Evolutionary conservation across 192 early-diverging fungal species (phyloP).

Genomic region (Jimgerdemannia flammicorona): DNA sequence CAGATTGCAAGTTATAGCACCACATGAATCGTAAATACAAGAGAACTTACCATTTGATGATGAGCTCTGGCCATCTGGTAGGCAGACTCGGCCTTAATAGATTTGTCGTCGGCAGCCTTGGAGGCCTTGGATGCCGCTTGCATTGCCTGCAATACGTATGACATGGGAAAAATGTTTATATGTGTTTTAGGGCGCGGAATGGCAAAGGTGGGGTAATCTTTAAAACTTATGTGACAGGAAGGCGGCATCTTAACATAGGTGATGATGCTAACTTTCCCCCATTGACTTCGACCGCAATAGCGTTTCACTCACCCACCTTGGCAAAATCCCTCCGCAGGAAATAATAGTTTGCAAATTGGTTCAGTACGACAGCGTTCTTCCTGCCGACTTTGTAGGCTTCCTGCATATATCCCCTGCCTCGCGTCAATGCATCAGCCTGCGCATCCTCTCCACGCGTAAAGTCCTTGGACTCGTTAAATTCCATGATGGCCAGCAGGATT

Average conservation of each 20-base stretch:
- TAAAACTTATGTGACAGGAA: too few relatives aligned
- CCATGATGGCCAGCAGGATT: conserved; percentile 69
- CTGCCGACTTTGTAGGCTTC: conserved; percentile 46
- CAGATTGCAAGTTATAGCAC: too few relatives aligned
- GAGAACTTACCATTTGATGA: conserved; percentile 37
- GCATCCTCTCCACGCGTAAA: conserved; percentile 32
- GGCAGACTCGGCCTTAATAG: conserved; percentile 55
- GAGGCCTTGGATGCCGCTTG: conserved; percentile 40
- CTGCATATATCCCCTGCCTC: conserved; percentile 45
- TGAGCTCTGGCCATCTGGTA: conserved; percentile 55
- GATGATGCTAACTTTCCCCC: conserved; percentile 31
- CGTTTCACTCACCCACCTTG: conserved; percentile 12
- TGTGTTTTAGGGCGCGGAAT: too few relatives aligned
- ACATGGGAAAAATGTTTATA: neutral
- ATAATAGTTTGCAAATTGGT: conserved; percentile 53
- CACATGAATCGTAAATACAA: neutral
- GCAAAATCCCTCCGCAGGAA: conserved; percentile 43
- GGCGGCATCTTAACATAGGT: too few relatives aligned
- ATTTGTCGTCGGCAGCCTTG: conserved; percentile 39
- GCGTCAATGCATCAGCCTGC: conserved; percentile 34
- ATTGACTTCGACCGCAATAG: conserved; percentile 5
- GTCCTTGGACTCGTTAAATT: conserved; percentile 72
- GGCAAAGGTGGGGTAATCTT: too few relatives aligned
- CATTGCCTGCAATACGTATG: conserved; percentile 22
- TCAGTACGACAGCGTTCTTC: conserved; percentile 49